Conservation (phyloP, 345 rosid species). For the Lenwebbia sp. region DNA sequence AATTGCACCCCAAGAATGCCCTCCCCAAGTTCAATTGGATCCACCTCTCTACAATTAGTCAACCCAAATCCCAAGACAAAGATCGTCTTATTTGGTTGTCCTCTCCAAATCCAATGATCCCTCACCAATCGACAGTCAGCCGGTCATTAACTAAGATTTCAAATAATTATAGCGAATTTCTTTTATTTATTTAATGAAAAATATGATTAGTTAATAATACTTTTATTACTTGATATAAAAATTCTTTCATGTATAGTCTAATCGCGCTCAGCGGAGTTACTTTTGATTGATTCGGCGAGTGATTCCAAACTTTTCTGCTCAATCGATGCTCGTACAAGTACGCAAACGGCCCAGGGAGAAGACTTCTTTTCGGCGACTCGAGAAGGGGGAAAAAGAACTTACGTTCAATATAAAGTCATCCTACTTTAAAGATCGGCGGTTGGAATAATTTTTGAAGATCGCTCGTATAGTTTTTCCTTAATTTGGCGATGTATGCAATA, state of each 20-base stretch:
- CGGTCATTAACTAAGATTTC: too few species aligned
- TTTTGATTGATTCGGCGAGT: neutral
- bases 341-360: too few species aligned
- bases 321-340: neutral
- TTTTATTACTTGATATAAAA: neutral
- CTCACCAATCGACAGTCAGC: neutral
- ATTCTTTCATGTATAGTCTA: neutral
- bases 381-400: neutral
- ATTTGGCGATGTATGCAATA: neutral
- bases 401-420: fast-evolving
- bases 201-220: too few species aligned
- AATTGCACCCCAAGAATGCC: neutral
- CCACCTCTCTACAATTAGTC: neutral
- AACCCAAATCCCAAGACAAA: neutral
- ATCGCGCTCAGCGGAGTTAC: neutral
- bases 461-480: neutral
- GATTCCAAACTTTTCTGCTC: neutral
- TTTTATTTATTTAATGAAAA: too few species aligned
- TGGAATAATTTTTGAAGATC: neutral
- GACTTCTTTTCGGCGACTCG: neutral
- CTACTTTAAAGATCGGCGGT: neutral
- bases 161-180: too few species aligned
- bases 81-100: neutral
- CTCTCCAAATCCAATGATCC: neutral
- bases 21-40: neutral